A percentile compares a stretch with the other conserved stretches of the same genome.
Evolutionary conservation across 176 grass and related monocot genomes (phyloP).

Genomic region (Oryza meridionalis): DNA sequence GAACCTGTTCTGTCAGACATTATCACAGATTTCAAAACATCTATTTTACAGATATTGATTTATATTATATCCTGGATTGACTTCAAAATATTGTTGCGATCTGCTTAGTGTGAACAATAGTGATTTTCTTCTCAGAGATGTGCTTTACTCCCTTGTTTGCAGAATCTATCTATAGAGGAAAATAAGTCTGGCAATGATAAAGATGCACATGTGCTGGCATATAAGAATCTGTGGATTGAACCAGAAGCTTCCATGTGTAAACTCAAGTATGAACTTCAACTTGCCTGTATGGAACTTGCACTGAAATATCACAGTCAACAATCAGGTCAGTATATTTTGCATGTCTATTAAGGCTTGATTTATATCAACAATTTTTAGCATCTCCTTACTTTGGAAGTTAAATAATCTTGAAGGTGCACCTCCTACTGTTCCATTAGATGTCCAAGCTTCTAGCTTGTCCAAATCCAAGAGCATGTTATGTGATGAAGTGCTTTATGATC

Average conservation of each 20-base stretch:
- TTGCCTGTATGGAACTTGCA: slow-evolving; percentile 35
- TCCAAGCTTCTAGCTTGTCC: slow-evolving; percentile 22
- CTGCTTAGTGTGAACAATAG: neutral
- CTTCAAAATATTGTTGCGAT: neutral
- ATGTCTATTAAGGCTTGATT: slow-evolving; percentile 14
- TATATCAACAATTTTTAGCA: neutral
- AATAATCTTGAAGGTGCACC: slow-evolving; percentile 19
- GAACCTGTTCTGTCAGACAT: slow-evolving; percentile 1
- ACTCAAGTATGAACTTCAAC: slow-evolving; percentile 73
- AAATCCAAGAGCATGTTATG: slow-evolving; percentile 1
- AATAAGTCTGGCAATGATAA: no score
- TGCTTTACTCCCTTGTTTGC: neutral
- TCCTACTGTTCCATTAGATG: slow-evolving; percentile 7
- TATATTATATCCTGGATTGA: neutral
- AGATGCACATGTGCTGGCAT: no score
- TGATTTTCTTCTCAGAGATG: neutral
- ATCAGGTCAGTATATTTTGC: slow-evolving; percentile 28
- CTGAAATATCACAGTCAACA: slow-evolving; percentile 14
- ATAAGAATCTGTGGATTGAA: slow-evolving; percentile 37
- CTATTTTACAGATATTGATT: slow-evolving; percentile 44
- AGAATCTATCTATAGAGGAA: no score
- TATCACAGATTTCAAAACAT: slow-evolving; percentile 37
- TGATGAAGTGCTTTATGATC: neutral
- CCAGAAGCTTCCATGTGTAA: slow-evolving; percentile 63
- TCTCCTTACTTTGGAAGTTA: neutral